Base-by-base conservation (phyloP, 176 grass and related monocot genomes). In the Melocanna baccifera region DNA sequence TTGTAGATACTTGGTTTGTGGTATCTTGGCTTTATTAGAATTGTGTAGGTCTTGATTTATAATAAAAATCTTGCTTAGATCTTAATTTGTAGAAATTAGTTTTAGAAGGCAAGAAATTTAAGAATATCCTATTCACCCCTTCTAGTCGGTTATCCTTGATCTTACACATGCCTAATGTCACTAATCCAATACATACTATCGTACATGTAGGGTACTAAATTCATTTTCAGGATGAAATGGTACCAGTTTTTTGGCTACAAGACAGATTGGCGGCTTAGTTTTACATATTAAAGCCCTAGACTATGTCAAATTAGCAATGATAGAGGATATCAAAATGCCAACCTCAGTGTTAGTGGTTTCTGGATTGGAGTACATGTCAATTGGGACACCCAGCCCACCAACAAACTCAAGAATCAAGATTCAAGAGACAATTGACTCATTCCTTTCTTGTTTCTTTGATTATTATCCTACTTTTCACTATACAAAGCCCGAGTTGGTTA, bases 301-400 rank as follows among this genome's bases (percentile, higher is more conserved):
- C 57, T 34, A 52, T 86, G 55, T 72, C 84, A 73, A 79, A 64
- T 72, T 23, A 52, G 56, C 22, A 71, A 80, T 53, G 29, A 68
- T 76, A 40, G 58, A 69, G 12, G 62, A 40, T 61, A 47, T 40
- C 40, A 76, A 82, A 76, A 76, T 82, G 86, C 5, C 16, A 28
- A 55, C 32, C 30, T 8, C 36, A 45, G 52, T 47, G 36, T 57
- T 10, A 32, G 12, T 74, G 57, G n/a, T 81, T 75, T 87, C 19
- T 23, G 26, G 25, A 64, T 55, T 66, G 23, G 12, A 25, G 51
- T 39, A 20, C 50, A 50, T 59, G 77, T 87, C 77, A 81, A 81
- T 13, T 36, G 53, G 57, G 69, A 81, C 47, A 69, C 78, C 85
- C 85, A 81, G 59, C 59, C 78, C 85, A 87, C 26, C 28, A 62